Base-by-base conservation (phyloP, 2,329 filamentous ascomycete species). In the Penicillium sp. region DNA sequence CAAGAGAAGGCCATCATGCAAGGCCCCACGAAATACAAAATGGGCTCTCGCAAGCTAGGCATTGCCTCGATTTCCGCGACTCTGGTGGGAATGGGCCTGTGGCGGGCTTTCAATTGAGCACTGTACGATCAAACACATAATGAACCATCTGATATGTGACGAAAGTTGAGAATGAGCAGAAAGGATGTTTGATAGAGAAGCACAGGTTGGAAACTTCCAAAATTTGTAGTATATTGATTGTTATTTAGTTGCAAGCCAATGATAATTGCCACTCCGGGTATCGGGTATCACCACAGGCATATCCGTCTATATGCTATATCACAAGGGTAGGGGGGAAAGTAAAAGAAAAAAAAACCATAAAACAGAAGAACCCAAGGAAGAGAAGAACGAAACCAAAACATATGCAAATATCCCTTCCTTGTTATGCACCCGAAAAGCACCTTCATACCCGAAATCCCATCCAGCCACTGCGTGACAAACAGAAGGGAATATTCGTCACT, bases 21-120 rank as follows among this genome's bases (percentile, higher is more conserved):
- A 67, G 89, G 87, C 74, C 83, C 84, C 43, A 87, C 86, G 26
- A 80, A 84, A 63, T 86, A 91, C 67, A 88, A 88, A 56, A 86
- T 91, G 81, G 82, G 82, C 58, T 88, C 86, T 62, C 82, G 89
- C 56, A 83, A 82, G 63, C 63, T 84, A 35, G 88, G 87, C 42
- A 87, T 92, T 58, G 78, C 83, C 4, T 78, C 80, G 27, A 86
- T 90, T 55, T 90, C 88, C 5, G 74, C 88, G 9, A 81, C 82
- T 5, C 75, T 92, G 47, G 82, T 84, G 5, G 88, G 84, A 68
- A 78, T 91, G 75, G 89, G 89, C 0, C 68, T 91, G 19, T 92
- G 84, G 79, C 80, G 88, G 60, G 76, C 87, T 26, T 79, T 86
- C 54, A 81, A 82, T 62, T 87, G 71, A 78, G 51, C 23, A 27